Conservation (phyloP, 345 rosid genomes). For the Populus pruinosa region DNA sequence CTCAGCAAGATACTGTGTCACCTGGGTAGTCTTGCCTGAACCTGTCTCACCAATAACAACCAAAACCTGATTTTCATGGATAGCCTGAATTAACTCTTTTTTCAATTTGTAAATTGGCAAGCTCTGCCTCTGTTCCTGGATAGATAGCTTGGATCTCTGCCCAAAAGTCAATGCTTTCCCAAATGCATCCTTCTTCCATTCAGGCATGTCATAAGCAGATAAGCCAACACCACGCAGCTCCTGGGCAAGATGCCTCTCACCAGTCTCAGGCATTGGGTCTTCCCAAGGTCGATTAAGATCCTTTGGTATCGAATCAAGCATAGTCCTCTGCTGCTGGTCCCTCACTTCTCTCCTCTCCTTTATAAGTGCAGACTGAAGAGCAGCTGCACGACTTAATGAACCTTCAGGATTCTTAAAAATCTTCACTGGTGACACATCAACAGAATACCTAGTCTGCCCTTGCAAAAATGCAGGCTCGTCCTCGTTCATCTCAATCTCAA, state of each 20-base stretch:
- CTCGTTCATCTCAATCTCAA: conserved; percentile 89
- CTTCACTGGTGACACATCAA: conserved; percentile 85
- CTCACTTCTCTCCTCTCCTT: conserved; percentile 80
- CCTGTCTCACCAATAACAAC: conserved; percentile 90
- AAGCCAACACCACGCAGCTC: conserved; percentile 87
- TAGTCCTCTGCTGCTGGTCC: conserved; percentile 82
- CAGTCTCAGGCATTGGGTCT: conserved; percentile 90
- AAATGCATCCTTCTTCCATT: conserved; percentile 93
- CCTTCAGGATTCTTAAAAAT: conserved; percentile 93
- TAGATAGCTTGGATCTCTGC: conserved; percentile 77
- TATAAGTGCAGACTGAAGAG: conserved; percentile 84
- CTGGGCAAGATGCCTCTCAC: conserved; percentile 90
- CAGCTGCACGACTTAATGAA: conserved; percentile 87
- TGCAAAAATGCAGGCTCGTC: conserved; percentile 83
- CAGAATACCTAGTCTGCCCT: conserved; percentile 68
- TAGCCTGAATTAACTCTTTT: conserved; percentile 79
- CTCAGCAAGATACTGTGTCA: conserved; percentile 79
- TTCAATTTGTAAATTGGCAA: conserved; percentile 88
- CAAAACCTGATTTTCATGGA: conserved; percentile 77
- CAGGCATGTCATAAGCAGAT: conserved; percentile 87
- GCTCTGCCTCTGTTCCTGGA: conserved; percentile 87
- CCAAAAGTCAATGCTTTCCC: conserved; percentile 77
- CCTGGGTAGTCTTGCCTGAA: conserved; percentile 83
- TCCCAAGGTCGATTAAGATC: conserved; percentile 99
- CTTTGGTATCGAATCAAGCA: conserved; percentile 92